Evolutionary conservation across 768 basidiomycete species (phyloP).

Genomic region (Boletales sp.): DNA sequence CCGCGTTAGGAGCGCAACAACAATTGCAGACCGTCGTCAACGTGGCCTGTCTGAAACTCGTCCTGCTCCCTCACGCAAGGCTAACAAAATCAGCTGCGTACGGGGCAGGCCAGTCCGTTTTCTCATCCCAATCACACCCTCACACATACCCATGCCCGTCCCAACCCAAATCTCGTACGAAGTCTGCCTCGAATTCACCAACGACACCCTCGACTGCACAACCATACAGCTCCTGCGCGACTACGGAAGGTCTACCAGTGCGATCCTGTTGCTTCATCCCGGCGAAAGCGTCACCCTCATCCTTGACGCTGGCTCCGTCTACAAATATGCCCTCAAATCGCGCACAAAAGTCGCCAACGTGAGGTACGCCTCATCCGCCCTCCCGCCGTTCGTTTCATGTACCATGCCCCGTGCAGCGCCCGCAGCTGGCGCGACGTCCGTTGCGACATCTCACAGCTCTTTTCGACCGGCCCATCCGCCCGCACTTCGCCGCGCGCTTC

Average conservation of each 20-base stretch:
- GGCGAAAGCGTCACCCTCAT: constrained; percentile 63
- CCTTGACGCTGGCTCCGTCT: constrained; percentile 64
- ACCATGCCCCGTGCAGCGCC: constrained; percentile 39
- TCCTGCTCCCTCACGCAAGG: constrained; percentile 28
- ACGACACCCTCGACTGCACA: constrained; percentile 62
- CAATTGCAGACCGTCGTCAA: constrained; percentile 22
- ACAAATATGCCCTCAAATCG: constrained; percentile 67
- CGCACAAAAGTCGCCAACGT: constrained; percentile 64
- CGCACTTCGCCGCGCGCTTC: constrained; percentile 31
- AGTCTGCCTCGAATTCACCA: constrained; percentile 64
- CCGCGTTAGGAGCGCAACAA: constrained; percentile 31
- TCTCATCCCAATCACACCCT: background rate
- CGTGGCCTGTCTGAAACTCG: constrained; percentile 27
- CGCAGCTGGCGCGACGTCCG: constrained; percentile 63
- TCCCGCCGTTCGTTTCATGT: constrained; percentile 1
- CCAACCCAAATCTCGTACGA: constrained; percentile 54
- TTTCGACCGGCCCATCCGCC: constrained; percentile 37
- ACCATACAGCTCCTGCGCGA: constrained; percentile 63
- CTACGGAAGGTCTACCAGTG: constrained; percentile 54
- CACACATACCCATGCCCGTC: constrained; percentile 47
- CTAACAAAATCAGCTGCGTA: constrained; percentile 30
- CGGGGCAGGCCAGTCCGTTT: constrained; percentile 22
- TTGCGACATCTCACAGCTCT: constrained; percentile 60
- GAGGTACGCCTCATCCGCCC: constrained; percentile 44
- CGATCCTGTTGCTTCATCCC: constrained; percentile 56